Evolutionary conservation across 2,329 filamentous ascomycete genomes (phyloP), one percentile per base, ranked within the genome.

Genomic region (Microsporum audouinii): DNA sequence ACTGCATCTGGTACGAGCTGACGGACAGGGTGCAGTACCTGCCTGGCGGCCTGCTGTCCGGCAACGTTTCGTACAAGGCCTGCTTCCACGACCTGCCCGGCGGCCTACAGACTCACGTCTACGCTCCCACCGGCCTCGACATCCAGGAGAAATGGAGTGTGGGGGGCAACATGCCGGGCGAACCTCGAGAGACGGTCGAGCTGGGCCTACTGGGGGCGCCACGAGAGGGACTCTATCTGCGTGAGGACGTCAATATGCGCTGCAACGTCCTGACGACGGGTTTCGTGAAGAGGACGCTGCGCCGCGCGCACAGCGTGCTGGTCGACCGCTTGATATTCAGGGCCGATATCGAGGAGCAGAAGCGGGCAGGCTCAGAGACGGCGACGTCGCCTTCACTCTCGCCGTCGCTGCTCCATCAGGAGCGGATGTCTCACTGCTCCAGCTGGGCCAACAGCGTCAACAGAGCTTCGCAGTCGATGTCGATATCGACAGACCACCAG

Each of bases 161-260:
- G 2, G 84, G 83, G 53, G 90, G 90, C 7, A 84, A 82, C 7
- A 75, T 88, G 47, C 85, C 86, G 0, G 88, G 86, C 17, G 89
- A 95, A 72, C 81, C 84, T 0, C 77, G 79, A 34, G 81, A 86
- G 68, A 79, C 83, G 0, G 74, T 82, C 8, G 88, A 92, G 74
- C 73, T 88, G 27, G 87, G 86, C 3, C 45, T 67, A 2, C 73
- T 88, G 4, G 81, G 81, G 12, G 83, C 80, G 0, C 89, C 89
- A 0, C 73, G 79, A 27, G 77, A 83, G 45, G 90, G 89, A 0
- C 76, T 95, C 10, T 95, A 91, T 70, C 77, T 95, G 47, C 81
- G 88, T n/a, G 90, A 95, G 77, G 90, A 95, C 66, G 86, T 94
- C 57, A 86, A 90, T 64, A 85, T 95, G 79, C 82, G 82, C 61